Conservation (phyloP, 768 basidiomycete species). For the Lactarius evosmus region DNA sequence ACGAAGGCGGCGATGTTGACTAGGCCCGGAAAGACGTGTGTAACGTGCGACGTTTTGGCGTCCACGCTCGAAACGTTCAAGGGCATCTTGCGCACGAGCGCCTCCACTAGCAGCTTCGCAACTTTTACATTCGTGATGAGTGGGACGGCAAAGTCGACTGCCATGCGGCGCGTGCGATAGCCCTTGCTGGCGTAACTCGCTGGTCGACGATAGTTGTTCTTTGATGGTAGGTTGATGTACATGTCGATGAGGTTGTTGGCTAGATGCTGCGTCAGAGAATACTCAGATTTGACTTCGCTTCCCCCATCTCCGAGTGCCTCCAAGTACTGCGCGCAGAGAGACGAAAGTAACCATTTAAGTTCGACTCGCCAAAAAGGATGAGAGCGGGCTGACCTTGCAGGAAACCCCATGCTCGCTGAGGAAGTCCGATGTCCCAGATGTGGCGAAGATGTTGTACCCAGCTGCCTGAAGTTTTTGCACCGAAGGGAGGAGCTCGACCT, state of each 20-base stretch:
- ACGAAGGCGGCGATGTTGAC: slow-evolving; percentile 87
- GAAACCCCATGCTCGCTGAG: slow-evolving; percentile 94
- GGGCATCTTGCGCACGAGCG: slow-evolving; percentile 83
- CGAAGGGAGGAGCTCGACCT: slow-evolving; percentile 91
- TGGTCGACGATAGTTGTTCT: slow-evolving; percentile 95
- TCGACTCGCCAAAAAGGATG: not conserved
- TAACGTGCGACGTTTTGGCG: slow-evolving; percentile 90
- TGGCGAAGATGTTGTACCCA: slow-evolving; percentile 96
- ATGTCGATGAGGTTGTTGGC: slow-evolving; percentile 97
- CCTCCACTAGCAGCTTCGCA: slow-evolving; percentile 94
- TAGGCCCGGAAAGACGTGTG: slow-evolving; percentile 87
- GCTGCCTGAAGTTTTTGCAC: slow-evolving; percentile 92
- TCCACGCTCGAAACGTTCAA: slow-evolving; percentile 89
- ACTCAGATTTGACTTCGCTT: slow-evolving; percentile 89
- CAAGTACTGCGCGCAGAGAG: slow-evolving; percentile 57
- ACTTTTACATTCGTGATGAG: slow-evolving; percentile 99
- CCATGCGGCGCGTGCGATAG: slow-evolving; percentile 95
- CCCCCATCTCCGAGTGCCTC: slow-evolving; percentile 80
- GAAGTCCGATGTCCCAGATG: slow-evolving; percentile 96
- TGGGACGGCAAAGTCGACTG: slow-evolving; percentile 96
- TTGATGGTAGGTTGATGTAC: slow-evolving; percentile 99
- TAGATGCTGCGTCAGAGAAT: slow-evolving; percentile 94
- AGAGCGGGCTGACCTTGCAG: slow-evolving; percentile 65
- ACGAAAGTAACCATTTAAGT: not conserved
- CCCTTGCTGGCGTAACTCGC: slow-evolving; percentile 97